Evolutionary conservation across 2,329 filamentous ascomycete genomes (phyloP).

Genomic region (Penicillium expansum): DNA sequence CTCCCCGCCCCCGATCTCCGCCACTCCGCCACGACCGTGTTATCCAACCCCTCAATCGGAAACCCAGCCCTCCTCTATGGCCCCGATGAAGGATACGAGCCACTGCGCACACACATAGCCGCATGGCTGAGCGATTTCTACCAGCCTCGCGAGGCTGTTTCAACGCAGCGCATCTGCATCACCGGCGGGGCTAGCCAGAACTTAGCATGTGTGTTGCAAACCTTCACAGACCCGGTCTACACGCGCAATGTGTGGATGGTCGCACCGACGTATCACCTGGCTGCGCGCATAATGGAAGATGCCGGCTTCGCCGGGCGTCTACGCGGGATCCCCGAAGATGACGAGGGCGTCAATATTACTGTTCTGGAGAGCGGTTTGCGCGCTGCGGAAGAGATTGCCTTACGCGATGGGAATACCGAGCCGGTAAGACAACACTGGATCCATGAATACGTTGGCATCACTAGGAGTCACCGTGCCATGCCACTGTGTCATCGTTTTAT

Average conservation of each 20-base stretch:
- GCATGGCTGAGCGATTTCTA: slow-evolving; percentile 69
- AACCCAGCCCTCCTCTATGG: slow-evolving; percentile 73
- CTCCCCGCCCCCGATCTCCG: slow-evolving; percentile 65
- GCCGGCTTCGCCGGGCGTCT: slow-evolving; percentile 67
- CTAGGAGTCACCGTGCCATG: not conserved
- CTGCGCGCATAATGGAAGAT: slow-evolving; percentile 81
- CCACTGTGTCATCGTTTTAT: slow-evolving; percentile 4
- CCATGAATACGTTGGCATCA: not conserved
- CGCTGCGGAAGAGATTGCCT: slow-evolving; percentile 49
- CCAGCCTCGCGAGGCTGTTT: slow-evolving; percentile 43
- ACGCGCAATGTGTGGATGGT: slow-evolving; percentile 78
- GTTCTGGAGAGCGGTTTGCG: slow-evolving; percentile 54
- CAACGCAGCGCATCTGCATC: slow-evolving; percentile 67
- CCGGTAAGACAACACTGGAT: slow-evolving; percentile 39
- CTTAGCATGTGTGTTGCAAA: slow-evolving; percentile 71
- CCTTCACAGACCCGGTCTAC: slow-evolving; percentile 74
- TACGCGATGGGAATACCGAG: slow-evolving; percentile 37
- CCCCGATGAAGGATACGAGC: slow-evolving; percentile 69
- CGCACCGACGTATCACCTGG: slow-evolving; percentile 80
- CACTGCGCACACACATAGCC: slow-evolving; percentile 67
- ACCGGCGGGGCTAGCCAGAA: slow-evolving; percentile 84
- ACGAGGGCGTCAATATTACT: slow-evolving; percentile 70
- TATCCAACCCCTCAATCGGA: slow-evolving; percentile 59
- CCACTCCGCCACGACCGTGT: slow-evolving; percentile 58
- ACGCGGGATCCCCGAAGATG: slow-evolving; percentile 71